A percentile compares a stretch with the other conserved stretches of the same genome.
Conservation (phyloP, 805 yeast genomes). For the Candida chauliodis region DNA sequence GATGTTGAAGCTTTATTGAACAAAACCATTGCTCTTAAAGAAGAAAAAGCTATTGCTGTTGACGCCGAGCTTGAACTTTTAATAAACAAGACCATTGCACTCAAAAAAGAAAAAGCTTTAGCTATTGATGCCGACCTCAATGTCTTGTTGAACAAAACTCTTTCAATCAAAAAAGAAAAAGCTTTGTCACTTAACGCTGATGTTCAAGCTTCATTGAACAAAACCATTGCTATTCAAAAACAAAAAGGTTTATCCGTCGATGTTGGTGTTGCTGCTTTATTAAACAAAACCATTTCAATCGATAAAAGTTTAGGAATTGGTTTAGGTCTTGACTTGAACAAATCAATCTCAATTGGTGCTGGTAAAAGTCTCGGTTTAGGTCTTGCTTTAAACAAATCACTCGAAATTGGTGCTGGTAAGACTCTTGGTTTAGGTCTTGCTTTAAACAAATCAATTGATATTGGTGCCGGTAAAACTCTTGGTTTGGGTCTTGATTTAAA, state of each 20-base stretch:
- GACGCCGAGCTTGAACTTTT: background rate
- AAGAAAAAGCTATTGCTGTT: background rate
- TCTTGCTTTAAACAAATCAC: background rate
- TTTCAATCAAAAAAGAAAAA: too few species aligned
- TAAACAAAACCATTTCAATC: background rate
- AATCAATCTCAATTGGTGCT: background rate
- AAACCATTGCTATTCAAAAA: too few species aligned
- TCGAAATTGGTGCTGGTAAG: conserved; percentile 1
- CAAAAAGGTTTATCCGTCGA: too few species aligned
- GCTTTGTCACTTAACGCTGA: too few species aligned
- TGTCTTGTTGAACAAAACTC: background rate
- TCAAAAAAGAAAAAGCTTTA: background rate
- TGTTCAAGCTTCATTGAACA: too few species aligned
- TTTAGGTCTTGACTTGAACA: background rate
- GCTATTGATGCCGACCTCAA: background rate
- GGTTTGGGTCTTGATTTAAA: background rate
- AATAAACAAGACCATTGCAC: background rate
- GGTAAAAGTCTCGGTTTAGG: background rate
- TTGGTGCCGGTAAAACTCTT: background rate
- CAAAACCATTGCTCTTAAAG: background rate
- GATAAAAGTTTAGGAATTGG: too few species aligned
- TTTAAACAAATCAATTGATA: background rate
- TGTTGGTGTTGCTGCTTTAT: background rate
- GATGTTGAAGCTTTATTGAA: background rate
- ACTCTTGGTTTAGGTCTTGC: background rate